phyloP scores from a whole-genome alignment of 345 rosid genomes.

The Gynandropsis gynandra region DNA sequence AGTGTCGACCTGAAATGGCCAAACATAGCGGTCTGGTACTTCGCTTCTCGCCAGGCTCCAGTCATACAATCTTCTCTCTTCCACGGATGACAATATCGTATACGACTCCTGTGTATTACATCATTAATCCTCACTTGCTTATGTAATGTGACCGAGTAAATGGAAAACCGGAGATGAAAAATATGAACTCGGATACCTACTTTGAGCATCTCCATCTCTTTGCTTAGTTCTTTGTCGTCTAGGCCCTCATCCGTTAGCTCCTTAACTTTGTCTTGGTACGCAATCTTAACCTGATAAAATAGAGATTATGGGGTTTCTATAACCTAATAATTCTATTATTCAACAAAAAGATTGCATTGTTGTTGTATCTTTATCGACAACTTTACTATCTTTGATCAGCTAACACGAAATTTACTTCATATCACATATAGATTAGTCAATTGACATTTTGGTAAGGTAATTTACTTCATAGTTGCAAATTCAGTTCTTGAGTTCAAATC shows the following conservation, averaged over 20 bases:
- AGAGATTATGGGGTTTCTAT: too few species aligned
- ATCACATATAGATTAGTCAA: too few species aligned
- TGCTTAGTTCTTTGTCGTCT: conserved; percentile 45
- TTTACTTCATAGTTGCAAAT: too few species aligned
- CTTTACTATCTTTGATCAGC: too few species aligned
- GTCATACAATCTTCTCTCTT: conserved; percentile 83
- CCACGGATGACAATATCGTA: conserved; percentile 46
- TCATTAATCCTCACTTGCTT: not conserved
- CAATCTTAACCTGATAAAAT: conserved; percentile 34
- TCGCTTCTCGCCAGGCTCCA: conserved; percentile 81
- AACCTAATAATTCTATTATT: too few species aligned
- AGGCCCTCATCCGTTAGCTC: conserved; percentile 46
- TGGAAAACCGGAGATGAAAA: not conserved
- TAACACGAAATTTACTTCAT: too few species aligned
- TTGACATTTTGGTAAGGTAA: too few species aligned
- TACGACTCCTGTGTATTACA: conserved; percentile 48
- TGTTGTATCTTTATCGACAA: too few species aligned
- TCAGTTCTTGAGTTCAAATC: too few species aligned
- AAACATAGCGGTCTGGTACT: conserved; percentile 46
- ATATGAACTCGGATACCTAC: conserved; percentile 25
- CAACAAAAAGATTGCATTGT: too few species aligned
- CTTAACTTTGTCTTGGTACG: conserved; percentile 42
- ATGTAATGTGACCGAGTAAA: not conserved
- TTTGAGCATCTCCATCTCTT: conserved; percentile 44
- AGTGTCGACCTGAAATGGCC: conserved; percentile 76